Percentiles rank a stretch among this genome's conserved stretches.
Evolutionary conservation across 805 yeast species (phyloP).

Genomic region (Candida orba): DNA sequence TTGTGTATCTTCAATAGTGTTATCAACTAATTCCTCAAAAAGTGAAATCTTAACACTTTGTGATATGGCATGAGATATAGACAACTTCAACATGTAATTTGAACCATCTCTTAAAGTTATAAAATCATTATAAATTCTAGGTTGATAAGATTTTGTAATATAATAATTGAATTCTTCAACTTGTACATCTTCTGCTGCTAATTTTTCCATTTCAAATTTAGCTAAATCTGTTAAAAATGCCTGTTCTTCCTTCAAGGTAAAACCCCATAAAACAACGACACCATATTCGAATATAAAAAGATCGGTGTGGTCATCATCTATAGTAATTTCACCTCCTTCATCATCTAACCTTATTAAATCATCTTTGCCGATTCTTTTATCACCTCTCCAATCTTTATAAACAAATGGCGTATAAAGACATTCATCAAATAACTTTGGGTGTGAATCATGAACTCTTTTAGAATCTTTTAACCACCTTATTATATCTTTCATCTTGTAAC

Average conservation of each 20-base stretch:
- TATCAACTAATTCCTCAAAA: constrained; percentile 93
- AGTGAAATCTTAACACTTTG: constrained; percentile 93
- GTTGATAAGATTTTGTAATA: constrained; percentile 89
- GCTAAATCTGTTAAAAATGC: constrained; percentile 79
- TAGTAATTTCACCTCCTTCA: constrained; percentile 92
- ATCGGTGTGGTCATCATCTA: constrained; percentile 71
- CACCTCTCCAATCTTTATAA: constrained; percentile 71
- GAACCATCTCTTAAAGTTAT: constrained; percentile 84
- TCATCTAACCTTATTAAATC: constrained; percentile 66
- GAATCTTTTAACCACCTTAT: constrained; percentile 79
- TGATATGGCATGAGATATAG: constrained; percentile 92
- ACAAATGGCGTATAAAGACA: constrained; percentile 88
- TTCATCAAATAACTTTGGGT: constrained; percentile 88
- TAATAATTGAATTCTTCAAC: constrained; percentile 93
- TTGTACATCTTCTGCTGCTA: constrained; percentile 88
- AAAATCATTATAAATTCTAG: constrained; percentile 91
- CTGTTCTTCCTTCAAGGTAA: constrained; percentile 72
- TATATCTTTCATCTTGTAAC: constrained; percentile 83
- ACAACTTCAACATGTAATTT: constrained; percentile 85
- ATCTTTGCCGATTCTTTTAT: constrained; percentile 35
- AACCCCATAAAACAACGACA: constrained; percentile 97
- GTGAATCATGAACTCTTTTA: constrained; percentile 63
- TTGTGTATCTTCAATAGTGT: constrained; percentile 94
- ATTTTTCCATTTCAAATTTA: constrained; percentile 85
- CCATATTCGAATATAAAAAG: constrained; percentile 92